Percentiles rank a stretch among this genome's conserved stretches.
Conservation (phyloP, 1,139 yeast species). For the Candida sanyaensis region DNA sequence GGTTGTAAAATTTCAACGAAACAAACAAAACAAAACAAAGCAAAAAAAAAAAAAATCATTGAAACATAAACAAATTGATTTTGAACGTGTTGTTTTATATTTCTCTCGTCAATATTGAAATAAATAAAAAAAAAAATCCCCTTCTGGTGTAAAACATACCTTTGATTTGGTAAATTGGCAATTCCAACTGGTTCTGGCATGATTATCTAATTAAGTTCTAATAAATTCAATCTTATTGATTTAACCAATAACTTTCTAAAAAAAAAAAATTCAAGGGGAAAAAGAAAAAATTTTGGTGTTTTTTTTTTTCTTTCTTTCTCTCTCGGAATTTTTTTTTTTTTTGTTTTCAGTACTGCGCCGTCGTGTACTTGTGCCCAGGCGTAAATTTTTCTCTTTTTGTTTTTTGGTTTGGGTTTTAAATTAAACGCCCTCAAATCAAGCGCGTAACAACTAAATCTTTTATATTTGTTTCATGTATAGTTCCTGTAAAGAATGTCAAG, state of each 20-base stretch:
- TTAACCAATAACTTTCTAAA: not conserved
- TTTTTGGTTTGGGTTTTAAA: not conserved
- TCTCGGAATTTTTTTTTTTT: no score
- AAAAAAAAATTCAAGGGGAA: slow-evolving; percentile 1
- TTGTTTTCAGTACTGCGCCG: not conserved
- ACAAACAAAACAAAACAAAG: not conserved
- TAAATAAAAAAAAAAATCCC: no score
- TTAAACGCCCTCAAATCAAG: not conserved
- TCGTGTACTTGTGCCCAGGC: not conserved
- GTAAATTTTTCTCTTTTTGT: not conserved
- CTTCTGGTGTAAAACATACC: slow-evolving; percentile 45
- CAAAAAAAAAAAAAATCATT: not conserved
- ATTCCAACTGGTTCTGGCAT: slow-evolving; percentile 74
- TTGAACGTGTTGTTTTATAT: slow-evolving; percentile 1
- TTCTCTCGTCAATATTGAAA: not conserved
- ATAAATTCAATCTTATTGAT: not conserved
- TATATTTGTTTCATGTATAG: not conserved
- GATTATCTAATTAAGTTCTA: slow-evolving; percentile 1
- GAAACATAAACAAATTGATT: not conserved
- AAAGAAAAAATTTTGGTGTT: not conserved
- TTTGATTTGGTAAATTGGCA: slow-evolving; percentile 89
- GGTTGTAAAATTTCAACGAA: not conserved
- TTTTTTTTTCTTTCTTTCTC: not conserved
- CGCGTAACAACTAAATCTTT: slow-evolving; percentile 1
- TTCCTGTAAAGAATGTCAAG: no score